These are phyloP conservation scores for Saccharomyces hybrid DNA, from an alignment of 1,139 yeast genomes.

Conservation along the genomic window DNA sequence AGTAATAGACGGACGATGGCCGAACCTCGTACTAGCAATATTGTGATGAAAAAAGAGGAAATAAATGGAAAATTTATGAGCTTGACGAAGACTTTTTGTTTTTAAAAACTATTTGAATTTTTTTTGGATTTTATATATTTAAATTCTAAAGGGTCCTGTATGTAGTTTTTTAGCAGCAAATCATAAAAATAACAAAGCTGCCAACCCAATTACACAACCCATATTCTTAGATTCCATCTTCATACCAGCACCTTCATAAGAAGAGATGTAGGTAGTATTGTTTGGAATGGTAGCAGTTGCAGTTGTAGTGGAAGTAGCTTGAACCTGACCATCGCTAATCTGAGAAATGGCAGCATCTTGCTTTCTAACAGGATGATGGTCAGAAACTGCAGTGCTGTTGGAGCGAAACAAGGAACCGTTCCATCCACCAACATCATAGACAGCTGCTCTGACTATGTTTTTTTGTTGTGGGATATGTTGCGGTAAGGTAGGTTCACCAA, in stretches of 20 bases:
- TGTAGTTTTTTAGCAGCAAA: no score
- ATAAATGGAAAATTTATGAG: no score
- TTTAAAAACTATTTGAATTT: no score
- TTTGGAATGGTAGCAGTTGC: neutral
- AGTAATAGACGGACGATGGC: no score
- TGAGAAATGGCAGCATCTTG: conserved; percentile 11
- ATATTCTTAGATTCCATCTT: neutral
- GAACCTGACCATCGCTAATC: conserved; percentile 15
- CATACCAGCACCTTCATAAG: neutral
- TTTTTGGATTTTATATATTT: no score
- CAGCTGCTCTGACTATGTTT: neutral
- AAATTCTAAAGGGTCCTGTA: no score
- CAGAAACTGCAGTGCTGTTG: neutral
- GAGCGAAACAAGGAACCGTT: neutral
- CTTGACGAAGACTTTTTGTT: no score
- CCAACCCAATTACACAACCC: neutral
- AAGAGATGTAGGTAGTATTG: neutral
- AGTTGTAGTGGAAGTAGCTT: conserved; percentile 7
- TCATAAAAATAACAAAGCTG: neutral
- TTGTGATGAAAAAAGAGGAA: no score
- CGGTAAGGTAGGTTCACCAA: neutral
- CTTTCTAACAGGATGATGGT: neutral
- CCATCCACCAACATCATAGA: neutral
- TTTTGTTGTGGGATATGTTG: neutral
- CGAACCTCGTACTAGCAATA: no score